These are phyloP conservation scores for Sphaerosporella brunnea DNA, from an alignment of 495 filamentous ascomycete genomes.

Conservation along the genomic window DNA sequence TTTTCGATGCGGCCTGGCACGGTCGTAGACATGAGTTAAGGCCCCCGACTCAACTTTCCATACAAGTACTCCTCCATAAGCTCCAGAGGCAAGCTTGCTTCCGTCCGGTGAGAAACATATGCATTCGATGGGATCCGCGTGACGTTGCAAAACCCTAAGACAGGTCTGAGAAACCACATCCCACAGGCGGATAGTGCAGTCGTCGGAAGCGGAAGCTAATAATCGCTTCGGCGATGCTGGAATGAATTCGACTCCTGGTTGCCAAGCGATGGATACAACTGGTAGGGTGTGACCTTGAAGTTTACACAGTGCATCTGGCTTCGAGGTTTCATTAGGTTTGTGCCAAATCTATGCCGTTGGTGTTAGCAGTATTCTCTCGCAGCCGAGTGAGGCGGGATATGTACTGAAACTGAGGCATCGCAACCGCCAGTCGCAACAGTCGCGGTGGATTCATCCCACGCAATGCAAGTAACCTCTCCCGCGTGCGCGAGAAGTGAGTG, in stretches of 20 bases:
- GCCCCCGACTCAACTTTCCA: slow-evolving; percentile 18
- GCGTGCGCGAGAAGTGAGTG: slow-evolving; percentile 7
- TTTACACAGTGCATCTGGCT: slow-evolving; percentile 4
- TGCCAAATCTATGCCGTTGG: slow-evolving; percentile 16
- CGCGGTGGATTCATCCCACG: slow-evolving; percentile 22
- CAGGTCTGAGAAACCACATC: slow-evolving; percentile 13
- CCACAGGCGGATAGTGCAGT: slow-evolving; percentile 21
- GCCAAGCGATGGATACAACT: slow-evolving; percentile 19
- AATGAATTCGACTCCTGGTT: slow-evolving; percentile 9
- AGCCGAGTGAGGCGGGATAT: not conserved
- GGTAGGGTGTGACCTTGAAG: slow-evolving; percentile 12
- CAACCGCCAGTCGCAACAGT: slow-evolving; percentile 21
- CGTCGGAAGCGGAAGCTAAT: slow-evolving; percentile 22
- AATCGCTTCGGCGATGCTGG: slow-evolving; percentile 11
- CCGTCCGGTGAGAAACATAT: slow-evolving; percentile 25
- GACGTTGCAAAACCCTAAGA: slow-evolving; percentile 14
- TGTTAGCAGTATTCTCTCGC: not conserved
- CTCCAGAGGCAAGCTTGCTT: slow-evolving; percentile 17
- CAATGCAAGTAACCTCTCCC: slow-evolving; percentile 17
- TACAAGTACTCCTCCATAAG: slow-evolving; percentile 18
- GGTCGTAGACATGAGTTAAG: slow-evolving; percentile 23
- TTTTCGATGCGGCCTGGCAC: slow-evolving; percentile 17
- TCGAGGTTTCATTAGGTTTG: slow-evolving; percentile 13
- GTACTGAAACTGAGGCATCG: slow-evolving; percentile 13
- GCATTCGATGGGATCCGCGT: slow-evolving; percentile 20